Percentiles rank a stretch among this genome's conserved stretches.
Conservation (phyloP, 352 stramenopile species). For the Globisporangium radiosum region DNA sequence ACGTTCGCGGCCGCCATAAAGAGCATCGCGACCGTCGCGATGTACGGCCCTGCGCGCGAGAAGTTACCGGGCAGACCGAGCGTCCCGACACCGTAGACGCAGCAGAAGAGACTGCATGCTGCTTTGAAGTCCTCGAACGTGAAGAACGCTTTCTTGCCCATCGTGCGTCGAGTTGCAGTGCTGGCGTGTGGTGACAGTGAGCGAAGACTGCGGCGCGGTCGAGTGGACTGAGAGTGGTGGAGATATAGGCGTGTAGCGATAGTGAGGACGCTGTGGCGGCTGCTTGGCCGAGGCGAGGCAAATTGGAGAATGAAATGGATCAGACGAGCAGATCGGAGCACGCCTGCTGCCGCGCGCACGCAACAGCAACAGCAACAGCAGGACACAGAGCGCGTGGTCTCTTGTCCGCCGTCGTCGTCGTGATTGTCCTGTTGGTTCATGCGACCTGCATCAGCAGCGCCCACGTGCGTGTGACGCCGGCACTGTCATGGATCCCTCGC, state of each 20-base stretch:
- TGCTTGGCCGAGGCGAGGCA: background rate
- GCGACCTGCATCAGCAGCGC: background rate
- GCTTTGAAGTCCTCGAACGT: slow-evolving; percentile 2
- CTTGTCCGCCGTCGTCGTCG: background rate
- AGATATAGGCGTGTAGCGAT: background rate
- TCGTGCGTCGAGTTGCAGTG: background rate
- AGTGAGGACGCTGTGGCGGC: background rate
- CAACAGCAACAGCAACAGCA: background rate
- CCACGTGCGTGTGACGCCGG: background rate
- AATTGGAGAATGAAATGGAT: background rate
- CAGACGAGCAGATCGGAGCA: background rate
- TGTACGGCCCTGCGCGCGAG: slow-evolving; percentile 1
- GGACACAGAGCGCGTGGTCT: background rate
- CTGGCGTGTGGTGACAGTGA: background rate
- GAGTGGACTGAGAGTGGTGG: background rate
- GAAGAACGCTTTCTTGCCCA: slow-evolving; percentile 2
- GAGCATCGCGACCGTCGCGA: background rate
- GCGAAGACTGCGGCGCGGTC: background rate
- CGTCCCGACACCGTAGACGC: background rate
- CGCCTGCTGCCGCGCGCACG: background rate
- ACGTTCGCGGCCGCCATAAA: background rate
- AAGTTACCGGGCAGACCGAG: slow-evolving; percentile 1
- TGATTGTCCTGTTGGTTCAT: background rate
- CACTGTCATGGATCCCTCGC: background rate
- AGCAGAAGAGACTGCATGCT: background rate